These are phyloP conservation scores for Termitomyces sp. DNA, from an alignment of 768 basidiomycete species.

Conservation along the genomic window DNA sequence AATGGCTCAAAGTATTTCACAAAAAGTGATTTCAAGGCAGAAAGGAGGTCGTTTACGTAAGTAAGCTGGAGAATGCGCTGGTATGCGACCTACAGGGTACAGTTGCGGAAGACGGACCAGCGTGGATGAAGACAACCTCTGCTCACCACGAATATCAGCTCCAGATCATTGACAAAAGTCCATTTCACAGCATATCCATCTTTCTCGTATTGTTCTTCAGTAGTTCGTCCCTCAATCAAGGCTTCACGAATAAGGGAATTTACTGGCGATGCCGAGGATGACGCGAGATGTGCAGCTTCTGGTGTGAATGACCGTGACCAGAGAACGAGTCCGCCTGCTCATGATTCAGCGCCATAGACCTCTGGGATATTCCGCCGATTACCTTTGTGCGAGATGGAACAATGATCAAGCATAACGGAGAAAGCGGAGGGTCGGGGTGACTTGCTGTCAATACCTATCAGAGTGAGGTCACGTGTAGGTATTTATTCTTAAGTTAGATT, in stretches of 20 bases:
- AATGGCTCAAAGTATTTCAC: constrained; percentile 83
- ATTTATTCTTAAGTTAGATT: not conserved
- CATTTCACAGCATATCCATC: constrained; percentile 94
- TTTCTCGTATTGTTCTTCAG: constrained; percentile 84
- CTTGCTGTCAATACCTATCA: not conserved
- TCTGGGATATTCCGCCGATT: constrained; percentile 1
- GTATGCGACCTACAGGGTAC: constrained; percentile 72
- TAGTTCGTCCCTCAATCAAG: constrained; percentile 81
- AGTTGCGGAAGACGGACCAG: constrained; percentile 1
- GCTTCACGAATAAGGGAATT: constrained; percentile 87
- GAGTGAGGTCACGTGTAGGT: not conserved
- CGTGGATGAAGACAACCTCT: not conserved
- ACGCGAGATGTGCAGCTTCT: constrained; percentile 61
- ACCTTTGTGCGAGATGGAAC: constrained; percentile 95
- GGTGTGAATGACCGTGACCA: constrained; percentile 97
- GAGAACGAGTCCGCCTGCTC: constrained; percentile 80
- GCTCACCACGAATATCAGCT: constrained; percentile 93
- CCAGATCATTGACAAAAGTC: constrained; percentile 93
- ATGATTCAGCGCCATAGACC: not conserved
- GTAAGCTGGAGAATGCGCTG: constrained; percentile 93
- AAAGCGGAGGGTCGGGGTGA: not conserved
- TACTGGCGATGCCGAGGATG: constrained; percentile 73
- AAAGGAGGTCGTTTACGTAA: constrained; percentile 86
- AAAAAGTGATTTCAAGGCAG: constrained; percentile 77
- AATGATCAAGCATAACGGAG: constrained; percentile 80